phyloP scores from a whole-genome alignment of 345 rosid species.

The Pistacia vera region DNA sequence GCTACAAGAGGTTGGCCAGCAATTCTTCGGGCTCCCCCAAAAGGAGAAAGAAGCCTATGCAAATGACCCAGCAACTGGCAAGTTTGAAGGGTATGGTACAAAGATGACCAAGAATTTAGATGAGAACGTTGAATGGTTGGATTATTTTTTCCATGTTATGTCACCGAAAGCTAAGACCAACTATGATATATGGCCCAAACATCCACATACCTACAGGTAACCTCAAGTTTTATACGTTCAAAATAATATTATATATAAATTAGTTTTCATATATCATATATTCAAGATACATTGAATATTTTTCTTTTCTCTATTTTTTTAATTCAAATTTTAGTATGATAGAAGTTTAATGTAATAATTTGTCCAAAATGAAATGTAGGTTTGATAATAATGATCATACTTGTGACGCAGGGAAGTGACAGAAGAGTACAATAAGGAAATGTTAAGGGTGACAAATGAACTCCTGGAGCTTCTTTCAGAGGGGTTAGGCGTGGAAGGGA shows the following conservation, averaged over 20 bases:
- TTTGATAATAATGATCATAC: too few species aligned
- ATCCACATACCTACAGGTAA: constrained; percentile 41
- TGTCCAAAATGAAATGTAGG: too few species aligned
- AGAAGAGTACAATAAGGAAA: constrained; percentile 43
- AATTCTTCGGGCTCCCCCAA: constrained; percentile 47
- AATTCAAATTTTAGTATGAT: too few species aligned
- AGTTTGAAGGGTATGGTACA: constrained; percentile 53
- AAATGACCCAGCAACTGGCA: constrained; percentile 41
- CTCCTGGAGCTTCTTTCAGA: constrained; percentile 43
- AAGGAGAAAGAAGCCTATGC: constrained; percentile 47
- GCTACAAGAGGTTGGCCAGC: constrained; percentile 42
- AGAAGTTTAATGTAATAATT: too few species aligned
- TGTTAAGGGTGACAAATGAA: constrained; percentile 29
- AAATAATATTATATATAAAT: too few species aligned
- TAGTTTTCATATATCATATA: too few species aligned
- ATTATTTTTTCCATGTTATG: constrained; percentile 47
- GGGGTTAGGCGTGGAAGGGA: constrained; percentile 45
- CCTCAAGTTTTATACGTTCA: too few species aligned
- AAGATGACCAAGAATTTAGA: constrained; percentile 50
- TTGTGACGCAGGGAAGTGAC: constrained; percentile 41
- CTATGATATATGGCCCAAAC: constrained; percentile 40
- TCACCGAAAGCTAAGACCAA: constrained; percentile 39
- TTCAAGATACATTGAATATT: too few species aligned
- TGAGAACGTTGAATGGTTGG: constrained; percentile 50
- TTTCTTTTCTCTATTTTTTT: too few species aligned